phyloP scores from a whole-genome alignment of 257 asterid species.

The Solanum pinnatisectum region DNA sequence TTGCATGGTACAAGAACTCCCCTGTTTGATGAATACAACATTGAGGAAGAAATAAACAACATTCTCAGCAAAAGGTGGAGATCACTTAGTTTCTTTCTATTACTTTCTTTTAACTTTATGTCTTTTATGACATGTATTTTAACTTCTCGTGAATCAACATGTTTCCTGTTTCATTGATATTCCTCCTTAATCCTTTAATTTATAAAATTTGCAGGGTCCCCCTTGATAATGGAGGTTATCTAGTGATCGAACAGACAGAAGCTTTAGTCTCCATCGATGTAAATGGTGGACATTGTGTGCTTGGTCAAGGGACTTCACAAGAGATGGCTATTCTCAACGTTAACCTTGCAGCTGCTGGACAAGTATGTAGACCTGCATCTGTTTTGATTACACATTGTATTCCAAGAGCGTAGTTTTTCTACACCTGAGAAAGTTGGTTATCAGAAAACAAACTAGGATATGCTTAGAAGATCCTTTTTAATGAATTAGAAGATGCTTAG shows the following conservation, averaged over 20 bases:
- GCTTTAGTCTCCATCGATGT: constrained; percentile 95
- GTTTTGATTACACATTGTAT: background rate
- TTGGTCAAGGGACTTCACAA: constrained; percentile 91
- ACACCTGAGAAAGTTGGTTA: background rate
- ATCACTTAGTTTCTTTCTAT: background rate
- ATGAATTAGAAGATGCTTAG: background rate
- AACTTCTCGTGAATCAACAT: background rate
- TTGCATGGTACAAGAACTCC: constrained; percentile 65
- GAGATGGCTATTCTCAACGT: constrained; percentile 90
- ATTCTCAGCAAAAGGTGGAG: constrained; percentile 84
- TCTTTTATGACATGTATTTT: background rate
- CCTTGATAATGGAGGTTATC: constrained; percentile 89
- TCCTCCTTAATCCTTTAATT: background rate
- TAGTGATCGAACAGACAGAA: constrained; percentile 97
- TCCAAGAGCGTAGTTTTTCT: background rate
- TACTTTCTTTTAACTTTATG: background rate
- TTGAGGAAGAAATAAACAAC: constrained; percentile 81
- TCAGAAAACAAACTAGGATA: background rate
- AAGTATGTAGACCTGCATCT: constrained; percentile 35
- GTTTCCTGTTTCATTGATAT: background rate
- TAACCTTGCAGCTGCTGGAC: constrained; percentile 92
- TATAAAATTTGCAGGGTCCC: constrained; percentile 54
- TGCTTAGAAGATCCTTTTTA: background rate
- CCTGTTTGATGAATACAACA: constrained; percentile 74
- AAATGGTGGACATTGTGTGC: constrained; percentile 94